A percentile compares a stretch with the other conserved stretches of the same genome.
Evolutionary conservation across 495 filamentous ascomycete genomes (phyloP).

Genomic region (Niebla homalea): DNA sequence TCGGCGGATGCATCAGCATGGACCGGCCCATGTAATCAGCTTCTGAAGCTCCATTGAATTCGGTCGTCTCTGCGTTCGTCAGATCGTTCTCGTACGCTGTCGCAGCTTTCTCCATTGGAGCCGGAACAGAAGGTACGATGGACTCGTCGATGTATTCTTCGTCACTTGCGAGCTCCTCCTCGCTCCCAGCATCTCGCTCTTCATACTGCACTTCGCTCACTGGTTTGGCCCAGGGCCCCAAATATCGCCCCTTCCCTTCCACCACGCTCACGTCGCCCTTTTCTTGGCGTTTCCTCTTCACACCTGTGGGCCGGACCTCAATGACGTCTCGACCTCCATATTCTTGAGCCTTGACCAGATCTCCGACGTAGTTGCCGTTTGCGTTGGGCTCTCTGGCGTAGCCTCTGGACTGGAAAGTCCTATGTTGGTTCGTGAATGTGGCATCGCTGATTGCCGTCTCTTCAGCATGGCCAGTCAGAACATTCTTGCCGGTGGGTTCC

Average conservation of each 20-base stretch:
- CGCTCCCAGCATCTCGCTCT: conserved; percentile 33
- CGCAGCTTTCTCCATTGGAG: conserved; percentile 40
- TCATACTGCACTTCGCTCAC: conserved; percentile 53
- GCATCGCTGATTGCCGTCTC: conserved; percentile 82
- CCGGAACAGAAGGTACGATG: conserved; percentile 33
- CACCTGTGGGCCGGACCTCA: conserved; percentile 50
- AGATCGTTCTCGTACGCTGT: conserved; percentile 46
- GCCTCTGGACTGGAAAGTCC: conserved; percentile 54
- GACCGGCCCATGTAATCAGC: conserved; percentile 88
- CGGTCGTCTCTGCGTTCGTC: conserved; percentile 58
- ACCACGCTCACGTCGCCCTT: conserved; percentile 74
- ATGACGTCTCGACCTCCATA: conserved; percentile 44
- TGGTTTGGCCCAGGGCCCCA: conserved; percentile 90
- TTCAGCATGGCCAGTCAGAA: conserved; percentile 78
- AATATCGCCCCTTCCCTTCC: conserved; percentile 74
- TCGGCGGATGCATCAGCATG: conserved; percentile 82
- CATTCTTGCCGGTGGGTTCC: conserved; percentile 56
- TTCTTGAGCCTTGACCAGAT: conserved; percentile 35
- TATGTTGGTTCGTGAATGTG: conserved; percentile 71
- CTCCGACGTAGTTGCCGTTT: conserved; percentile 39
- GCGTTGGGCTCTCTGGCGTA: conserved; percentile 44
- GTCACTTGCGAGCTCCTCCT: conserved; percentile 55
- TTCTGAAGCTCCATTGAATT: conserved; percentile 70
- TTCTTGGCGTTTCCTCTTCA: conserved; percentile 58
- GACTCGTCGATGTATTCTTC: conserved; percentile 63